Evolutionary conservation across 2,329 filamentous ascomycete species (phyloP), one percentile per base, ranked within the genome.

Genomic region (Colletotrichum nymphaeae): DNA sequence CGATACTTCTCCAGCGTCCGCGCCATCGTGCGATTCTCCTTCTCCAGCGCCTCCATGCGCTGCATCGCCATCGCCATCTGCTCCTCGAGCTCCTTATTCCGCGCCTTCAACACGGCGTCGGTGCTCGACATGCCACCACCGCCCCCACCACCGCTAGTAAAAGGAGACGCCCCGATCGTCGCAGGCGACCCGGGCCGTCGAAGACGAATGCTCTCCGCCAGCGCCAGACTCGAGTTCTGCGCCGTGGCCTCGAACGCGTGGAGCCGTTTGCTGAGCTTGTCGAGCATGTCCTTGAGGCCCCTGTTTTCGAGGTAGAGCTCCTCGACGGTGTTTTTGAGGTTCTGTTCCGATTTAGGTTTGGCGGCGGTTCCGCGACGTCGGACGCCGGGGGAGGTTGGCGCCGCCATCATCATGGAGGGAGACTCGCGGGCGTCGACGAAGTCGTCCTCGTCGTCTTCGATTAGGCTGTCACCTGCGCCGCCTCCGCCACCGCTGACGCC

Each of bases 161-260:
- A 49, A 22, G 42, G 19, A 22, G 69, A 35, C 52, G 67, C 74
- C 32, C 76, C 74, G 22, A 80, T 74, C 53, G 86, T 75, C 75
- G 81, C 77, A 2, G 90, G 90, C 49, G 89, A 91, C 5, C 86
- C 85, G 1, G 90, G 89, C 16, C 88, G 85, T 83, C 90, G 88
- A 6, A 92, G 81, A n/a, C 90, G 86, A 80, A 91, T 92, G 77
- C 94, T 97, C 81, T 98, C 95, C 16, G 95, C 94, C 42, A 98
- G 88, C 3, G 95, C 94, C 83, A 95, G 90, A 66, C 93, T 94
- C 49, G 93, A 95, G 75, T 93, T 95, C 83, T 98, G 97, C 0
- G 95, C 95, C 78, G 94, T 95, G 52, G 95, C 92, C 83, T 99
- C 96, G 84, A 98, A 99, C 75, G 95, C 93, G 78, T 97, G 94